These are phyloP conservation scores for Phoma sp. DNA, from an alignment of 2,329 filamentous ascomycete genomes.

Conservation along the genomic window DNA sequence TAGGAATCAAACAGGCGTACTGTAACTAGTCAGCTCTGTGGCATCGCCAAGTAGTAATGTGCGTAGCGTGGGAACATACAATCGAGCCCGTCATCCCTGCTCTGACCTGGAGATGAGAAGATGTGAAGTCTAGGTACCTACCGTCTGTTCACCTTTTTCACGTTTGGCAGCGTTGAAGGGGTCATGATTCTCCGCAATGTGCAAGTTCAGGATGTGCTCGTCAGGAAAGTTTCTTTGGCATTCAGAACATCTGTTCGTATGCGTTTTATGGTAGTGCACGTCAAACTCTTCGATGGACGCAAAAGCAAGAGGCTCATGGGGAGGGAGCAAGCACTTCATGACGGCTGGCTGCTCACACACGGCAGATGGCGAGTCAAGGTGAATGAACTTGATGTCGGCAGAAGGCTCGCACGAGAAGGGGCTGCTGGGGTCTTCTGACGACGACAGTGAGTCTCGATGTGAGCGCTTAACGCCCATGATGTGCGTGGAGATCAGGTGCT, in stretches of 20 bases:
- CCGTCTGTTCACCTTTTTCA: conserved; percentile 85
- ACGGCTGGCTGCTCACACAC: conserved; percentile 44
- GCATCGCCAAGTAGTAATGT: not conserved
- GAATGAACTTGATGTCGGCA: conserved; percentile 53
- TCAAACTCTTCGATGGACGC: conserved; percentile 81
- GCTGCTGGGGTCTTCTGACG: conserved; percentile 45
- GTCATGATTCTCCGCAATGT: conserved; percentile 93
- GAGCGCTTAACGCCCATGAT: conserved; percentile 65
- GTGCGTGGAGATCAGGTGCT: conserved; percentile 6
- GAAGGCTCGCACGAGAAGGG: conserved; percentile 38
- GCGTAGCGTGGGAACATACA: conserved; percentile 3
- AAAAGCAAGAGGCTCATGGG: conserved; percentile 77
- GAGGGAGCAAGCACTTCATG: conserved; percentile 84
- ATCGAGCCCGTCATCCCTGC: not conserved
- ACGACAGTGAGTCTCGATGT: conserved; percentile 57
- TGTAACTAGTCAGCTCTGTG: conserved; percentile 45
- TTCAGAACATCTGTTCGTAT: conserved; percentile 83
- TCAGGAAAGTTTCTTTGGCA: conserved; percentile 90
- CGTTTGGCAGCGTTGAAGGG: conserved; percentile 73
- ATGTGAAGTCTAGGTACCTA: conserved; percentile 52
- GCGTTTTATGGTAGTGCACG: conserved; percentile 79
- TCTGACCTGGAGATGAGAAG: not conserved
- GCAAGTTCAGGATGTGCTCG: conserved; percentile 76
- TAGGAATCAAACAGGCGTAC: conserved; percentile 89
- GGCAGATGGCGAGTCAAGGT: conserved; percentile 58